Percentiles rank a stretch among this genome's conserved stretches.
These are phyloP conservation scores for Bipolaris zeicola DNA, from an alignment of 2,329 filamentous ascomycete species.

Conservation along the genomic window DNA sequence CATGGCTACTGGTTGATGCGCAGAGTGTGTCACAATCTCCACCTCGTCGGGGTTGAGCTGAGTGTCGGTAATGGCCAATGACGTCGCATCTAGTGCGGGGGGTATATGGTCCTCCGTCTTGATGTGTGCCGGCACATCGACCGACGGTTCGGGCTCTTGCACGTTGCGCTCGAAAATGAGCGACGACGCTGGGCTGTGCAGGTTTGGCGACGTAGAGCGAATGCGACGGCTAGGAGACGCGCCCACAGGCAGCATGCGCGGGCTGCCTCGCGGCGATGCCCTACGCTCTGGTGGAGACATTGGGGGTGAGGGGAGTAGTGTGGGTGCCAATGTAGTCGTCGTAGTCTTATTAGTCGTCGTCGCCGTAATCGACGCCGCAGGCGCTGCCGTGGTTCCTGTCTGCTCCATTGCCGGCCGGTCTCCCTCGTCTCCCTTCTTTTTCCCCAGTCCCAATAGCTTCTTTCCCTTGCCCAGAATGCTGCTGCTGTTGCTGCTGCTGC, in stretches of 20 bases:
- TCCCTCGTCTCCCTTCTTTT: slow-evolving; percentile 39
- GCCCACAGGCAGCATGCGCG: slow-evolving; percentile 41
- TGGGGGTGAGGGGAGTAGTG: slow-evolving; percentile 42
- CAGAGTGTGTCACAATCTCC: slow-evolving; percentile 86
- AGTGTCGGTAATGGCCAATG: slow-evolving; percentile 86
- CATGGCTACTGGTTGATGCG: slow-evolving; percentile 78
- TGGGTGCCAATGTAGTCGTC: slow-evolving; percentile 22
- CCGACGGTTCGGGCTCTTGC: slow-evolving; percentile 77
- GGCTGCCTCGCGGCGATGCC: slow-evolving; percentile 45
- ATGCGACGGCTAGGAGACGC: slow-evolving; percentile 70
- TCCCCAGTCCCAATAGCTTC: slow-evolving; percentile 46
- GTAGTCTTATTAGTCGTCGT: background rate
- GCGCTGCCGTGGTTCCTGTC: slow-evolving; percentile 12
- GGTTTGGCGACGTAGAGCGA: slow-evolving; percentile 71
- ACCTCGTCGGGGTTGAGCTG: slow-evolving; percentile 85
- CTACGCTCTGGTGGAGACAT: slow-evolving; percentile 35
- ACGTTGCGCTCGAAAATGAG: slow-evolving; percentile 94
- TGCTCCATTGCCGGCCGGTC: slow-evolving; percentile 18
- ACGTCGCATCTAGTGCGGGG: slow-evolving; percentile 86
- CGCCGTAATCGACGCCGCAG: slow-evolving; percentile 14
- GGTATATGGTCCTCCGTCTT: slow-evolving; percentile 94
- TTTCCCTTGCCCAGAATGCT: slow-evolving; percentile 43
- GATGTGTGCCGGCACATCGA: slow-evolving; percentile 91
- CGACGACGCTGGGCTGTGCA: slow-evolving; percentile 78
- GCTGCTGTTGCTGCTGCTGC: slow-evolving; percentile 27